A percentile compares a stretch with the other conserved stretches of the same genome.
phyloP scores from a whole-genome alignment of 805 yeast genomes.

The Metschnikowia gelsemii region DNA sequence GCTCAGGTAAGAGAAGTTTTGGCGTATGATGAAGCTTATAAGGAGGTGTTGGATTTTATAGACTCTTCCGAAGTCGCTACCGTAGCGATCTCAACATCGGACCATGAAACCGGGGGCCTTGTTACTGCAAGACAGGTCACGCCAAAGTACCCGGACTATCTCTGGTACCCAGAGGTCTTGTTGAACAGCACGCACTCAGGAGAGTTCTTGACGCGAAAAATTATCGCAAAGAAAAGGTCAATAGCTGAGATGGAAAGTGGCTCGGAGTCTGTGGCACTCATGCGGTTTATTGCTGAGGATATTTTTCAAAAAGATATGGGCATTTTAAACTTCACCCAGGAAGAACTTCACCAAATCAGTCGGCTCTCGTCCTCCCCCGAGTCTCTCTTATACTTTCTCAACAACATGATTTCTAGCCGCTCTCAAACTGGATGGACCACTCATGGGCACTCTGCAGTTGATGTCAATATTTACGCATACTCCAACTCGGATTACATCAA shows the following conservation, averaged over 20 bases:
- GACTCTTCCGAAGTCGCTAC: constrained; percentile 72
- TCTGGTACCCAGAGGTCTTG: constrained; percentile 83
- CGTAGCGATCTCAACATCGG: constrained; percentile 76
- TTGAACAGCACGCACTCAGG: constrained; percentile 73
- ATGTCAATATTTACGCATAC: constrained; percentile 85
- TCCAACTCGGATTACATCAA: constrained; percentile 54
- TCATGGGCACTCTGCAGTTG: constrained; percentile 95
- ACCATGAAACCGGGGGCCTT: constrained; percentile 95
- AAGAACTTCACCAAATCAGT: constrained; percentile 43
- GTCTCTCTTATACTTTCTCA: constrained; percentile 51
- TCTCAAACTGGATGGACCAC: constrained; percentile 96
- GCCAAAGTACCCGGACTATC: constrained; percentile 72
- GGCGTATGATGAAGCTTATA: constrained; percentile 81
- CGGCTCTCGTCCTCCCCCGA: constrained; percentile 27
- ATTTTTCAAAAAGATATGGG: constrained; percentile 68
- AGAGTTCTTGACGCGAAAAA: constrained; percentile 56
- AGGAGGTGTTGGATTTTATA: constrained; percentile 69
- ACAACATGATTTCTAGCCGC: constrained; percentile 71
- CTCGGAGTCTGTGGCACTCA: constrained; percentile 18
- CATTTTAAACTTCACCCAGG: constrained; percentile 51
- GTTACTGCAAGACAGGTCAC: constrained; percentile 78
- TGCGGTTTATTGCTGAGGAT: constrained; percentile 40
- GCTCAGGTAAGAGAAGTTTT: constrained; percentile 90
- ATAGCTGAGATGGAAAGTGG: constrained; percentile 27
- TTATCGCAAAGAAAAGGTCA: constrained; percentile 29